These are phyloP conservation scores for Erythrophleum ivorense DNA, from an alignment of 331 rosid genomes.

Conservation along the genomic window DNA sequence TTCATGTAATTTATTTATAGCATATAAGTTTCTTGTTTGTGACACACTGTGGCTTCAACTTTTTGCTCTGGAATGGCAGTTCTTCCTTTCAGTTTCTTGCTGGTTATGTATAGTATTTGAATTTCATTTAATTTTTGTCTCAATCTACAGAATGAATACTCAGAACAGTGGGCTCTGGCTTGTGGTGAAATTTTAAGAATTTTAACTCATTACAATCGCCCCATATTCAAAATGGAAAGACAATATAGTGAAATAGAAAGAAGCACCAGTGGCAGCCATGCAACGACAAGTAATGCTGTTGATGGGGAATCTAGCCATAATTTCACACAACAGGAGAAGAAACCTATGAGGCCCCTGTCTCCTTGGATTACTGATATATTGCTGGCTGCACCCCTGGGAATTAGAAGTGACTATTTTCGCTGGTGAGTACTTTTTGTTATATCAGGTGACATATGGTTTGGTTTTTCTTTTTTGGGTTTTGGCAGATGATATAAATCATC, in stretches of 20 bases:
- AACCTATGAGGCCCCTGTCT: slow-evolving; percentile 86
- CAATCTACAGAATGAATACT: slow-evolving; percentile 72
- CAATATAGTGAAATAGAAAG: slow-evolving; percentile 74
- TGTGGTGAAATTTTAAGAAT: slow-evolving; percentile 95
- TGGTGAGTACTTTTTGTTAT: slow-evolving; percentile 68
- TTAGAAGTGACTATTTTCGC: slow-evolving; percentile 96
- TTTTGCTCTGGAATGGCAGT: not conserved
- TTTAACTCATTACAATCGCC: slow-evolving; percentile 97
- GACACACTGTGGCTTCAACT: not conserved
- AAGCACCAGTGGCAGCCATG: slow-evolving; percentile 84
- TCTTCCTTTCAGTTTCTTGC: not conserved
- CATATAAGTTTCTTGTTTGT: slow-evolving; percentile 2
- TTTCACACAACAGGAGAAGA: slow-evolving; percentile 74
- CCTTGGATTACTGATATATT: slow-evolving; percentile 97
- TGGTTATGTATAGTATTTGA: not conserved
- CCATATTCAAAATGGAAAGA: slow-evolving; percentile 77
- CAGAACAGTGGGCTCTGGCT: slow-evolving; percentile 99
- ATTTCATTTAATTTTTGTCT: slow-evolving; percentile 16
- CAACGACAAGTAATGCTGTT: slow-evolving; percentile 72
- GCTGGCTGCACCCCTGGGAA: slow-evolving; percentile 90
- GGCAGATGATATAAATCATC: not conserved
- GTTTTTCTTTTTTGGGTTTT: slow-evolving; percentile 12
- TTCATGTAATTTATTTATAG: not conserved
- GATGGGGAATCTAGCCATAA: slow-evolving; percentile 59
- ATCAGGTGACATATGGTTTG: slow-evolving; percentile 1